Base-by-base conservation (phyloP, 2,329 filamentous ascomycete species). In the Claviceps arundinis region DNA sequence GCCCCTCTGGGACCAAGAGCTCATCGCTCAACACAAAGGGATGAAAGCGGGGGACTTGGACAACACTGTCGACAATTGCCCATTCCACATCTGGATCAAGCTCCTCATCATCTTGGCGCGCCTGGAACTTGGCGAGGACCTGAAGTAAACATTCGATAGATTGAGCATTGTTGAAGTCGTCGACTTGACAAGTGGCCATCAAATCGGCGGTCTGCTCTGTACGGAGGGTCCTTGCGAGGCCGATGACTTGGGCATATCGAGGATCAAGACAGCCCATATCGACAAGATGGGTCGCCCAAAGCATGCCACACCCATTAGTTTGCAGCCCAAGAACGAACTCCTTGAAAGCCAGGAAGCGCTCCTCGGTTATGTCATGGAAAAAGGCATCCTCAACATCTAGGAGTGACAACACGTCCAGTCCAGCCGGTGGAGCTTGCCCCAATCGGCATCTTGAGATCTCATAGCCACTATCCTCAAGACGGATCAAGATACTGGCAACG, bases 201-300 rank as follows among this genome's bases (percentile, higher is more conserved):
- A 1, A 56, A 17, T 59, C 51, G 3, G 63, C 37, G 0, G 43
- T 42, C 7, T 61, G 48, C 53, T 68, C 65, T 2, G 55, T 50
- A 8, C 65, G 62, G 5, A 66, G 50, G 6, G 56, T 61, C 2
- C 66, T 55, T 0, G 60, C 56, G 0, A 58, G 11, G 0, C 65
- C 66, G 13, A 65, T 48, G 0, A 55, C 48, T 6, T 59, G 56
- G 0, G 61, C 62, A 24, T 60, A 63, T 6, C 56, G 49, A 0
- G 66, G 65, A 22, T 67, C 59, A 2, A 17, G 14, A 38, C 61
- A 65, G 1, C 50, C 37, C 0, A 62, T 48, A 26, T 67, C 63
- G 9, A 52, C 55, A 3, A 57, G 50, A 0, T 55, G 52, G 1
- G 64, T 68, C 1, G 66, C 47, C 65, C 66, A 68, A 2, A 68